These are phyloP conservation scores for Xylaria venustula DNA, from an alignment of 495 filamentous ascomycete species.

Conservation along the genomic window DNA sequence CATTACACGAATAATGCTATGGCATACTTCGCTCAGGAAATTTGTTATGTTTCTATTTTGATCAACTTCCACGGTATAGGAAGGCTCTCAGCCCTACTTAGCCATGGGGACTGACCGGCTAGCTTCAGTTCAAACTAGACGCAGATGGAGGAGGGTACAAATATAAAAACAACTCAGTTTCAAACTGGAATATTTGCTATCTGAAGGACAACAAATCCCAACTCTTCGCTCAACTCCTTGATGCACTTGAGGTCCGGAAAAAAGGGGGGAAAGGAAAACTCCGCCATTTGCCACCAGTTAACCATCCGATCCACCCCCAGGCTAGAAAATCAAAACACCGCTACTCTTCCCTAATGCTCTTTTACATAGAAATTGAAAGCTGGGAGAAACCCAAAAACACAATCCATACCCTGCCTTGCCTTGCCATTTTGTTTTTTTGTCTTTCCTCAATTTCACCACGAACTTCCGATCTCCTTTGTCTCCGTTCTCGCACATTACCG, in stretches of 20 bases:
- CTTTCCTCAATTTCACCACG: neutral
- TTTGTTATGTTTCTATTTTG: too few species aligned
- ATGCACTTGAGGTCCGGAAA: constrained; percentile 8
- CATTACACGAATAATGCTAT: too few species aligned
- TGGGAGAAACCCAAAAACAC: constrained; percentile 1
- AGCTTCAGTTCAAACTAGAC: too few species aligned
- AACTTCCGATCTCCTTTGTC: neutral
- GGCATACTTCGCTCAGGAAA: too few species aligned
- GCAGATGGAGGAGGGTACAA: neutral
- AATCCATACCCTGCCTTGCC: neutral
- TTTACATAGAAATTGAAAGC: constrained; percentile 6
- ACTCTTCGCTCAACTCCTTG: constrained; percentile 25
- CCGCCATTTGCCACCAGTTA: constrained; percentile 18
- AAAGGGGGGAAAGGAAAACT: constrained; percentile 3
- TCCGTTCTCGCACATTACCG: constrained; percentile 9
- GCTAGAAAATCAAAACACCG: constrained; percentile 10
- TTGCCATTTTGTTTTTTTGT: neutral
- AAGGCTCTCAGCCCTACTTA: too few species aligned
- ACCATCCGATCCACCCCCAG: constrained; percentile 16
- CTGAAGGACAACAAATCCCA: neutral
- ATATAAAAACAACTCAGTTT: neutral
- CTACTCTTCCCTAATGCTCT: constrained; percentile 17
- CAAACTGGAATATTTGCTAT: neutral
- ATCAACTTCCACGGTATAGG: too few species aligned
- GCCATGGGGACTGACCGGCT: too few species aligned